A percentile compares a stretch with the other conserved stretches of the same genome.
Evolutionary conservation across 1,139 yeast species (phyloP).

Genomic region (Candida sp.): DNA sequence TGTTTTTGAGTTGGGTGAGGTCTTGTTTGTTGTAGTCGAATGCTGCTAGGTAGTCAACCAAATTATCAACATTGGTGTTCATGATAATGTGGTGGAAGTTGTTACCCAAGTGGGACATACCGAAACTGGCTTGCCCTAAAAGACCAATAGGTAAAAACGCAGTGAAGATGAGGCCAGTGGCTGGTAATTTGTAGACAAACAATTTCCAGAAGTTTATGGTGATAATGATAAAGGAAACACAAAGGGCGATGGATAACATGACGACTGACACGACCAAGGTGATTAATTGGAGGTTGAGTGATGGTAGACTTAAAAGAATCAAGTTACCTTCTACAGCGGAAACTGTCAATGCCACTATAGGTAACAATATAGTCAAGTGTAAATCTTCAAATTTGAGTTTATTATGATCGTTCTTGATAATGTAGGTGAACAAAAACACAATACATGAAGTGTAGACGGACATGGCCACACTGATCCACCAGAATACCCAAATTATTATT

Average conservation of each 20-base stretch:
- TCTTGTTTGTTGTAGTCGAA: neutral
- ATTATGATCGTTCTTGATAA: conserved; percentile 8
- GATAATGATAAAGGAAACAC: conserved; percentile 54
- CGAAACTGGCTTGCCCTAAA: conserved; percentile 78
- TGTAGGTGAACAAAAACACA: conserved; percentile 9
- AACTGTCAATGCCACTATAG: conserved; percentile 77
- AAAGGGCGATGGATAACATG: conserved; percentile 67
- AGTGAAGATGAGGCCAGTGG: conserved; percentile 19
- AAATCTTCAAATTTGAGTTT: conserved; percentile 18
- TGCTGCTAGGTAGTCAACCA: conserved; percentile 1
- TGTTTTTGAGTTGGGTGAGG: conserved; percentile 4
- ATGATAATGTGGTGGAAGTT: conserved; percentile 21
- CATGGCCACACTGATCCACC: conserved; percentile 12
- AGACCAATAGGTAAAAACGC: conserved; percentile 27
- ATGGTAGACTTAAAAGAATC: conserved; percentile 43
- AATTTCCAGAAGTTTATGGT: conserved; percentile 59
- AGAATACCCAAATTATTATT: conserved; percentile 11
- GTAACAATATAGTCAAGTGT: conserved; percentile 52
- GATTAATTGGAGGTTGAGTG: conserved; percentile 37
- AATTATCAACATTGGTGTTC: conserved; percentile 3
- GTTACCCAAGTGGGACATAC: conserved; percentile 55
- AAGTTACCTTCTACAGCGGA: conserved; percentile 64
- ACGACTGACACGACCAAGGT: conserved; percentile 54
- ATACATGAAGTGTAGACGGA: conserved; percentile 9
- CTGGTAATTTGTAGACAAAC: conserved; percentile 58